Evolutionary conservation across 78 protist species (phyloP).

Genomic region (Dictyostelium discoideum): dicty_2.7 NC_007088.5:7471001-7471500

Average conservation of each 20-base stretch:
- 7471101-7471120: background rate
- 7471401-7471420: background rate
- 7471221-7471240: background rate
- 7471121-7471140: background rate
- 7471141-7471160: background rate
- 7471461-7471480: background rate
- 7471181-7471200: background rate
- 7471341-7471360: background rate
- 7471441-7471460: background rate
- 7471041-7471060: background rate
- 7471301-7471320: background rate
- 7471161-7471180: conserved; percentile 37
- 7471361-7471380: background rate
- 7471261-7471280: background rate
- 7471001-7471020: conserved; percentile 17
- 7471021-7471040: background rate
- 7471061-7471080: background rate
- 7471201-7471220: conserved; percentile 1
- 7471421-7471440: too few species aligned
- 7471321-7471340: too few species aligned
- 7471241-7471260: background rate
- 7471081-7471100: background rate
- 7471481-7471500: background rate
- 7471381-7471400: background rate
- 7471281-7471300: background rate